A percentile compares a stretch with the other conserved stretches of the same genome.
phyloP scores from a whole-genome alignment of 306 rosid species.

The Sechiopsis laciniata region DNA sequence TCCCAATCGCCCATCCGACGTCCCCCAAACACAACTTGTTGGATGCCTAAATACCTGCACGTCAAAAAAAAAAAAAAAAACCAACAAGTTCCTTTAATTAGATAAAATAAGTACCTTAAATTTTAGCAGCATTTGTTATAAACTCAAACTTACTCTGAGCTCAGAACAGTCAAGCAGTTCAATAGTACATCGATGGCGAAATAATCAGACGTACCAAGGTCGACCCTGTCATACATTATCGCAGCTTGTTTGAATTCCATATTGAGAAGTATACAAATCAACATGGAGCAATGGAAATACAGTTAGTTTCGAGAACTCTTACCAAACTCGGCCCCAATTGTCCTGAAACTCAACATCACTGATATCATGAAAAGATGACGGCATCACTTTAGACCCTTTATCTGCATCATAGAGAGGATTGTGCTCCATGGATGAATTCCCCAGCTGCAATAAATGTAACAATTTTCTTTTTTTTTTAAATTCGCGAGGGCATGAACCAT shows the following conservation, averaged over 20 bases:
- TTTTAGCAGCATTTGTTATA: not conserved
- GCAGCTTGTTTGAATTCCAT: slow-evolving; percentile 15
- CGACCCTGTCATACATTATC: slow-evolving; percentile 59
- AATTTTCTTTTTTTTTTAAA: too few relatives aligned
- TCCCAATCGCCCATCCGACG: slow-evolving; percentile 88
- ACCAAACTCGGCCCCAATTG: slow-evolving; percentile 96
- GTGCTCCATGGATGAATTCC: slow-evolving; percentile 58
- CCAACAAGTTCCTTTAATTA: not conserved
- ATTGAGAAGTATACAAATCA: not conserved
- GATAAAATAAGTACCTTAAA: not conserved
- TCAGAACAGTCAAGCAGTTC: slow-evolving; percentile 74
- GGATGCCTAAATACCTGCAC: slow-evolving; percentile 79
- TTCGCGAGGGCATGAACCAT: too few relatives aligned
- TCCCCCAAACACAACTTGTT: slow-evolving; percentile 81
- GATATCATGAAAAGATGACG: slow-evolving; percentile 89
- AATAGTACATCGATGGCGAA: slow-evolving; percentile 81
- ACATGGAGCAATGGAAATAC: not conserved
- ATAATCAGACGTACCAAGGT: slow-evolving; percentile 78
- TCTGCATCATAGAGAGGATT: slow-evolving; percentile 70
- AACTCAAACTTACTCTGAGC: slow-evolving; percentile 66
- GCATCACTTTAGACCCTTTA: slow-evolving; percentile 75
- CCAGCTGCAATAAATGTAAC: slow-evolving; percentile 38
- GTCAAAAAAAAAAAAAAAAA: not conserved
- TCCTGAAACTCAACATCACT: slow-evolving; percentile 83
- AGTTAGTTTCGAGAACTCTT: slow-evolving; percentile 22